Evolutionary conservation across 2,329 filamentous ascomycete species (phyloP), one percentile per base, ranked within the genome.

Genomic region (Nemania sp.): DNA sequence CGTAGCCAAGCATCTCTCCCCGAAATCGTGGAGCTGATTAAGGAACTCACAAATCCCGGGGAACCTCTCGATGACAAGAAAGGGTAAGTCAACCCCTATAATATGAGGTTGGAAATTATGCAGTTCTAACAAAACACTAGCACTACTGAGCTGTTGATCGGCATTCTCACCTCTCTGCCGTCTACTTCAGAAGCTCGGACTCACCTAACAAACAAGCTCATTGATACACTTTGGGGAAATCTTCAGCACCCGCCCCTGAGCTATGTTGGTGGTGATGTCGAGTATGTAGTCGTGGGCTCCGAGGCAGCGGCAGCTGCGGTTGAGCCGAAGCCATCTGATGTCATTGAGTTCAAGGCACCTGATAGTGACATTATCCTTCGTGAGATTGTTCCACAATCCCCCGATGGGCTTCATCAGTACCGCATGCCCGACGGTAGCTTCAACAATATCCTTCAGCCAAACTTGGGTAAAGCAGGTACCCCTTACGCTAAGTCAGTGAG

Each of bases 401-500:
- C 80, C 3, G 76, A 82, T 66, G 80, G 80, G 10, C 66, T 80
- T 11, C 69, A 71, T 26, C 64, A 73, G 6, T 80, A 79, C 64
- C 75, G 78, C 3, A 78, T 76, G 68, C 77, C 82, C 69, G 74
- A 86, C 76, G 75, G 78, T 26, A 80, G 78, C 58, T 77, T 78
- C 68, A 84, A 90, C 80, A 92, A 89, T 73, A 83, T 89, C 56
- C 80, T 88, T 22, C 82, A 87, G 72, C 90, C 91, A 2, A 83
- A 88, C 60, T 81, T 93, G 32, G 91, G 91, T 1, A 84, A 84
- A 43, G 89, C 91, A 10, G 86, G 86, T 13, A 88, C 87, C n/a
- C 85, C 89, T 0, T 93, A 93, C 73, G 90, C 91, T 26, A 86
- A 90, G 69, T 88, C 89, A 0, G 88, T 92, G n/a, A 84, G 84